Percentiles rank a stretch among this genome's conserved stretches.
Conservation (phyloP, 2,329 filamentous ascomycete genomes). For the Chrysosporium keratinophilum region DNA sequence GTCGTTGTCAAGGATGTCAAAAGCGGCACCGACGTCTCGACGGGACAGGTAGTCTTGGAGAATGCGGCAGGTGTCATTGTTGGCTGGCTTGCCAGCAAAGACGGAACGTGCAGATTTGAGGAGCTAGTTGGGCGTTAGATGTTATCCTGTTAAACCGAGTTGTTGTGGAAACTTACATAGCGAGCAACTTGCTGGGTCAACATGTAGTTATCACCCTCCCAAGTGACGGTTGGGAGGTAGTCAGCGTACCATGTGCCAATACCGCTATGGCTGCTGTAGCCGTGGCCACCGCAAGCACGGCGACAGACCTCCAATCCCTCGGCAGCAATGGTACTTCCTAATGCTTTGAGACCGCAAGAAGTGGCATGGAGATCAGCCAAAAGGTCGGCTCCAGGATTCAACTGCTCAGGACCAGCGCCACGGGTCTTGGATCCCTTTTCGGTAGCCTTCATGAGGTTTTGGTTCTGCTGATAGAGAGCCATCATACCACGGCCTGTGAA, state of each 20-base stretch:
- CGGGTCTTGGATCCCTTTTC: conserved; percentile 39
- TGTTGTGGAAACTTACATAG: conserved; percentile 42
- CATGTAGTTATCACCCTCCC: conserved; percentile 78
- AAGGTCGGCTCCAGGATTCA: conserved; percentile 54
- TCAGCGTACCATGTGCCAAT: conserved; percentile 66
- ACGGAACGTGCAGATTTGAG: conserved; percentile 65
- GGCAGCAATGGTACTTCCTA: conserved; percentile 59
- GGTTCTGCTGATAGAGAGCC: conserved; percentile 60
- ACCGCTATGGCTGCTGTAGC: conserved; percentile 61
- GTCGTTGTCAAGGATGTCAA: conserved; percentile 61
- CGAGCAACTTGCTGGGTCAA: conserved; percentile 67
- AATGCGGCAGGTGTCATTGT: conserved; percentile 59
- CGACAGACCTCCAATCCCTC: conserved; percentile 67
- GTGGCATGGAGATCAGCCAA: conserved; percentile 67
- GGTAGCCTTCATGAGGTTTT: conserved; percentile 49
- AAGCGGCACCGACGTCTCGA: conserved; percentile 60
- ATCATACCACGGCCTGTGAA: conserved; percentile 72
- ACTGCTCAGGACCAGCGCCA: conserved; percentile 57
- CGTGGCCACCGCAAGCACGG: conserved; percentile 66
- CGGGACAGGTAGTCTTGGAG: conserved; percentile 54
- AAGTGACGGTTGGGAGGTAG: conserved; percentile 60
- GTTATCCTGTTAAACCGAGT: background rate
- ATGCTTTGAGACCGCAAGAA: conserved; percentile 64
- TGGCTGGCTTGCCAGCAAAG: conserved; percentile 51
- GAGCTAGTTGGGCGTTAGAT: conserved; percentile 34